Percentiles rank a stretch among this genome's conserved stretches.
phyloP scores from a whole-genome alignment of 306 rosid species.

The Lithocarpus polystachyus region DNA sequence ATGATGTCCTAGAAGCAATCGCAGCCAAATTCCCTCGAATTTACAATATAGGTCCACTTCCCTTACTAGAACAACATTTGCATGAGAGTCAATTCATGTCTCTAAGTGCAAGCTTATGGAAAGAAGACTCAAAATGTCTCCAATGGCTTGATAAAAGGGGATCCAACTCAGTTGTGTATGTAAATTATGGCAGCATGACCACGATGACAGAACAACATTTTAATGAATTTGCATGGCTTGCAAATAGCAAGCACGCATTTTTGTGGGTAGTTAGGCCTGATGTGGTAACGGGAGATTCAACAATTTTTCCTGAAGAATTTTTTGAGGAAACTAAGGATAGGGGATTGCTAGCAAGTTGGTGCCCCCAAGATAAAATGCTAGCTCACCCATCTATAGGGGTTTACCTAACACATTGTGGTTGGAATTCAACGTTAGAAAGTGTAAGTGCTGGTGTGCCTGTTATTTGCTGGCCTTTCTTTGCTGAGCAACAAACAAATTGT shows the following conservation, averaged over 20 bases:
- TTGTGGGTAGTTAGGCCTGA: slow-evolving; percentile 38
- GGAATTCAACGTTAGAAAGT: slow-evolving; percentile 32
- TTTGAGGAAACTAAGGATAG: slow-evolving; percentile 28
- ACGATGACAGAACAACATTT: slow-evolving; percentile 20
- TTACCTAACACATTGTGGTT: slow-evolving; percentile 33
- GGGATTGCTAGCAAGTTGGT: slow-evolving; percentile 30
- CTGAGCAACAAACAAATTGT: slow-evolving; percentile 29
- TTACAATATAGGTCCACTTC: slow-evolving; percentile 31
- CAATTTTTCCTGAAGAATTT: slow-evolving; percentile 20
- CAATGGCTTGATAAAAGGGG: slow-evolving; percentile 30
- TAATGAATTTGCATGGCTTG: slow-evolving; percentile 36
- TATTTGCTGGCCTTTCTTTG: slow-evolving; percentile 42
- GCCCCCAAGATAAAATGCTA: slow-evolving; percentile 30
- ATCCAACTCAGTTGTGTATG: slow-evolving; percentile 25
- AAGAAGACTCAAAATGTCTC: slow-evolving; percentile 30
- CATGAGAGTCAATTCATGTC: slow-evolving; percentile 17
- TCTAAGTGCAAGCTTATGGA: slow-evolving; percentile 30
- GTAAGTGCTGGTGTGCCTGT: slow-evolving; percentile 27
- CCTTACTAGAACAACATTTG: slow-evolving; percentile 6
- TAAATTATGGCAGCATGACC: slow-evolving; percentile 31
- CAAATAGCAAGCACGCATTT: slow-evolving; percentile 33
- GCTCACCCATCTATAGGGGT: slow-evolving; percentile 34
- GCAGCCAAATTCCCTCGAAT: slow-evolving; percentile 20
- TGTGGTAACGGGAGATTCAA: slow-evolving; percentile 16
- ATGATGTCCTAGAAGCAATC: slow-evolving; percentile 22